Conservation (phyloP, 495 filamentous ascomycete genomes). For the Glarea lozoyensis region DNA sequence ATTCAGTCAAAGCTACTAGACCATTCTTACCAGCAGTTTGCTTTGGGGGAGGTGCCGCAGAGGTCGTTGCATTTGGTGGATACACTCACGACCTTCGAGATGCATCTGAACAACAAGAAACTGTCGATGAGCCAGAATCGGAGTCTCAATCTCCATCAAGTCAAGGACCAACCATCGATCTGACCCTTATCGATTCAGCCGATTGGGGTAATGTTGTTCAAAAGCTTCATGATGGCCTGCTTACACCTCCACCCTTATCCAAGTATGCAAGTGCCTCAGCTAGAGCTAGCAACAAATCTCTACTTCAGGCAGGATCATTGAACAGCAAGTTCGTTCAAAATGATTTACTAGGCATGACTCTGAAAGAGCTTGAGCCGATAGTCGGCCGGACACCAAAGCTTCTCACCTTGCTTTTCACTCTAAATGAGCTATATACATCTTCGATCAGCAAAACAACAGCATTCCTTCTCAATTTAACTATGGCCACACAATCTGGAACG, state of each 20-base stretch:
- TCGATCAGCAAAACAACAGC: constrained; percentile 65
- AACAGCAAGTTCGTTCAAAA: constrained; percentile 43
- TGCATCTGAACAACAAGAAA: background rate
- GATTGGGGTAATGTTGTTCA: constrained; percentile 58
- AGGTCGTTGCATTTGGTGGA: constrained; percentile 67
- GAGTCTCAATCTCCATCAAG: background rate
- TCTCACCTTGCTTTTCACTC: constrained; percentile 82
- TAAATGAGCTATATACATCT: constrained; percentile 87
- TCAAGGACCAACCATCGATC: constrained; percentile 26
- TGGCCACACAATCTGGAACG: constrained; percentile 43
- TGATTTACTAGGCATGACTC: constrained; percentile 51
- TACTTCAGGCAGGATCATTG: constrained; percentile 22
- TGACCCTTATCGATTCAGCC: constrained; percentile 72
- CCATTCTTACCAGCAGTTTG: constrained; percentile 40
- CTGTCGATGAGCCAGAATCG: background rate
- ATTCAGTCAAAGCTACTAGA: too few relatives aligned
- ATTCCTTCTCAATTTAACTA: constrained; percentile 59
- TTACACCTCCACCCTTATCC: constrained; percentile 37
- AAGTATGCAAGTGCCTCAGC: constrained; percentile 46
- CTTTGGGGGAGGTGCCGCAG: constrained; percentile 83
- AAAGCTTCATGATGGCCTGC: constrained; percentile 39
- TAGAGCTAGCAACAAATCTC: constrained; percentile 28
- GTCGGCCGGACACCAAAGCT: constrained; percentile 32
- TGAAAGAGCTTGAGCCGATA: constrained; percentile 30
- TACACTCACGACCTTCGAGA: constrained; percentile 40